A percentile compares a stretch with the other conserved stretches of the same genome.
phyloP scores from a whole-genome alignment of 345 rosid species.

The Geranium brycei region DNA sequence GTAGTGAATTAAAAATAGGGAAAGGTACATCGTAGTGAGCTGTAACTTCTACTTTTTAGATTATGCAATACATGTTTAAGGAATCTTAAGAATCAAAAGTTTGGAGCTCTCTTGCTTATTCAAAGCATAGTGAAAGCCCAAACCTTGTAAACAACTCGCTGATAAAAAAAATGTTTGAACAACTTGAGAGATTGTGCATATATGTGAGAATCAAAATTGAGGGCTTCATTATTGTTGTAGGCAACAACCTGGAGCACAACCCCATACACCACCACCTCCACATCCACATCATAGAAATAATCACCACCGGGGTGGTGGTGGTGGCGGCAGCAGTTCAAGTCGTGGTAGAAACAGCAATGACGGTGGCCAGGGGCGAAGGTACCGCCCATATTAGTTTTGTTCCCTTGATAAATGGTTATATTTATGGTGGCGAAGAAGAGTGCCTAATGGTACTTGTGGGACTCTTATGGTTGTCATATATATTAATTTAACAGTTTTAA shows the following conservation, averaged over 20 bases:
- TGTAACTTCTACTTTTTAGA: no score
- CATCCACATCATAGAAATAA: conserved; percentile 28
- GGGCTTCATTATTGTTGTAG: conserved; percentile 21
- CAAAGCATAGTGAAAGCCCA: no score
- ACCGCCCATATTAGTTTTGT: conserved; percentile 45
- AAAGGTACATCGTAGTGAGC: no score
- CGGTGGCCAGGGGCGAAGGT: conserved; percentile 51
- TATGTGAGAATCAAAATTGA: background rate
- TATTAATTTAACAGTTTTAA: no score
- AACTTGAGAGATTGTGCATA: no score
- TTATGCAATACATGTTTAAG: no score
- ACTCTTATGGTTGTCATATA: background rate
- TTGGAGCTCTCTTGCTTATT: no score
- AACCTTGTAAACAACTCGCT: no score
- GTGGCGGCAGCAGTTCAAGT: conserved; percentile 32
- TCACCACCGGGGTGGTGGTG: conserved; percentile 24
- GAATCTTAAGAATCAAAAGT: no score
- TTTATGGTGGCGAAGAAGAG: background rate
- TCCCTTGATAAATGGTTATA: background rate
- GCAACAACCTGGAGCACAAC: conserved; percentile 77
- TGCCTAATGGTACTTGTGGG: background rate
- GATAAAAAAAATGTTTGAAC: no score
- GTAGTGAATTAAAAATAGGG: no score
- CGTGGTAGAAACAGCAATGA: conserved; percentile 48
- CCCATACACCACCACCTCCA: conserved; percentile 21